Percentiles rank a stretch among this genome's conserved stretches.
phyloP scores from a whole-genome alignment of 352 stramenopile species.

The Stephanocyclus meneghinianus region DNA sequence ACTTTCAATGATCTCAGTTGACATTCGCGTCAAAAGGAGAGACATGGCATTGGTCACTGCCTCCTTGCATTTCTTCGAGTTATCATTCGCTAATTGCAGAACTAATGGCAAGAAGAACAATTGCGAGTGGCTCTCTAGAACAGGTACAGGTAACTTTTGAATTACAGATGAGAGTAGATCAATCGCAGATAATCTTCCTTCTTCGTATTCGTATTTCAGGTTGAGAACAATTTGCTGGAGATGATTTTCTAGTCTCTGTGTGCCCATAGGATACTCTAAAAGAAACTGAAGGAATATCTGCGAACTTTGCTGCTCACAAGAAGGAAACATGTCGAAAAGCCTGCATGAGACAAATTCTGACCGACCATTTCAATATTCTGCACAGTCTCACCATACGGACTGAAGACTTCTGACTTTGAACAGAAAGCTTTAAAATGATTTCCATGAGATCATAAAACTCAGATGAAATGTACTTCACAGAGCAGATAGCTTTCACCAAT shows the following conservation, averaged over 20 bases:
- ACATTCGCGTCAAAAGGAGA: constrained; percentile 87
- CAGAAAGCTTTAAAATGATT: constrained; percentile 89
- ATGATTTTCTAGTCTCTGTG: constrained; percentile 90
- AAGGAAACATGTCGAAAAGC: constrained; percentile 14
- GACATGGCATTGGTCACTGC: constrained; percentile 84
- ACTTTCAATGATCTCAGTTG: constrained; percentile 88
- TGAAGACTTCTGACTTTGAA: constrained; percentile 89
- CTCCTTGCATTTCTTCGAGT: constrained; percentile 87
- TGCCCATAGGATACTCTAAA: constrained; percentile 92
- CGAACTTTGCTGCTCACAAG: constrained; percentile 65
- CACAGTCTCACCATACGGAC: constrained; percentile 80
- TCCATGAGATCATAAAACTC: constrained; percentile 97
- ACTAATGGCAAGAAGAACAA: constrained; percentile 95
- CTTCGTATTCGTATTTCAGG: constrained; percentile 93
- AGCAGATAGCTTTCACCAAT: constrained; percentile 88
- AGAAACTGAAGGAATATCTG: constrained; percentile 87
- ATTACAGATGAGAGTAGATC: constrained; percentile 88
- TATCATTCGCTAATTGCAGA: constrained; percentile 93
- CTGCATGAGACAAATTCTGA: background rate
- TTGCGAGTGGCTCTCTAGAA: constrained; percentile 90
- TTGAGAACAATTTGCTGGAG: constrained; percentile 94
- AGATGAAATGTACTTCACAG: constrained; percentile 88
- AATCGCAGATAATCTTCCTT: constrained; percentile 89
- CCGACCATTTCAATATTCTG: background rate
- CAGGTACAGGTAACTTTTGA: constrained; percentile 88